Conservation (phyloP, 2,329 filamentous ascomycete genomes). For the Trichoderma oligosporum region DNA sequence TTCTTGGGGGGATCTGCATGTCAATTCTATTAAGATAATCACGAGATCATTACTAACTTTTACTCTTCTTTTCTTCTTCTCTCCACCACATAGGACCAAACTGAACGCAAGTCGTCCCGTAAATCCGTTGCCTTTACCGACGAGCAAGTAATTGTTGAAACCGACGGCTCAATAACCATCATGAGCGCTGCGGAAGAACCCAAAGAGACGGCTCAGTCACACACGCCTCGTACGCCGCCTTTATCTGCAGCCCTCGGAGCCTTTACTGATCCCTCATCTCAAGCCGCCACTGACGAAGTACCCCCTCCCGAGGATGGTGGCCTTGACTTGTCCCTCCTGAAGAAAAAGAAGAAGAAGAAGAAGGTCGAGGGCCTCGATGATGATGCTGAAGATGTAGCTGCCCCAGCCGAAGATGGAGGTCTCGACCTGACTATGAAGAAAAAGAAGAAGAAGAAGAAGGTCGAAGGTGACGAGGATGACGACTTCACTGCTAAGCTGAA, state of each 20-base stretch:
- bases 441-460: constrained; percentile 79
- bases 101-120: constrained; percentile 65
- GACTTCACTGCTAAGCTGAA: constrained; percentile 59
- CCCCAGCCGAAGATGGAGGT: constrained; percentile 41
- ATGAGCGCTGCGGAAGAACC: constrained; percentile 68
- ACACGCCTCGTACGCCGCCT: constrained; percentile 65
- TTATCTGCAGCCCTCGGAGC: constrained; percentile 52
- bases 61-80: constrained; percentile 23
- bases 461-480: constrained; percentile 58
- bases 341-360: constrained; percentile 76
- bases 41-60: constrained; percentile 20
- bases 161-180: constrained; percentile 80
- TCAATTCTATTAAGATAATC: neutral
- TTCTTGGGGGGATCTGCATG: no score
- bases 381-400: constrained; percentile 41
- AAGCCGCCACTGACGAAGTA: constrained; percentile 44
- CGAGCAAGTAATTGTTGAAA: constrained; percentile 81
- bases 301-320: constrained; percentile 50
- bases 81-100: constrained; percentile 26
- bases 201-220: constrained; percentile 77
- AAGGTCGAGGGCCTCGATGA: constrained; percentile 43
- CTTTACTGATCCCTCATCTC: constrained; percentile 49
- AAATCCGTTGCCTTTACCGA: constrained; percentile 95
- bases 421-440: constrained; percentile 62
- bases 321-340: constrained; percentile 62